Conservation (phyloP, 2,329 filamentous ascomycete genomes). For the Pezicula neosporulosa region DNA sequence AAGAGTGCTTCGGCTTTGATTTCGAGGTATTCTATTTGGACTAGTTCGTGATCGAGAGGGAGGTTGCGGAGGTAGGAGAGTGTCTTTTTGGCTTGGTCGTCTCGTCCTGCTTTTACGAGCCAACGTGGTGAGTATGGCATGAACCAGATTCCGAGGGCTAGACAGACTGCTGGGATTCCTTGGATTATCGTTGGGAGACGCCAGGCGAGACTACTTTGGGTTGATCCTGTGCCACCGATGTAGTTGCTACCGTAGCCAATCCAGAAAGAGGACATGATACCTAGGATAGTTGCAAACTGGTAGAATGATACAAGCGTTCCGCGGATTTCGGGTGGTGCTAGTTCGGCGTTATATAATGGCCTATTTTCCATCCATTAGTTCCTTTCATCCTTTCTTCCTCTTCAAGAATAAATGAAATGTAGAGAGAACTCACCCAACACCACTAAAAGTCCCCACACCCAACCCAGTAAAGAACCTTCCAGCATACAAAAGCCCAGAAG, state of each 20-base stretch:
- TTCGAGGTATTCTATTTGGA: conserved; percentile 41
- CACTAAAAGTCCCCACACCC: conserved; percentile 44
- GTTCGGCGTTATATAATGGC: conserved; percentile 47
- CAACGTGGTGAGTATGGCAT: conserved; percentile 43
- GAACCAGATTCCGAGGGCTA: conserved; percentile 41
- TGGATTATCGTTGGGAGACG: conserved; percentile 43
- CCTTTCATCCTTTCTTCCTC: too few relatives aligned
- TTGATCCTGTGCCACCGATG: conserved; percentile 42
- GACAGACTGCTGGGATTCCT: conserved; percentile 39
- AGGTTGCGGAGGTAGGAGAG: conserved; percentile 39
- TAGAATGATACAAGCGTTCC: conserved; percentile 63
- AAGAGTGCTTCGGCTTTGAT: conserved; percentile 44
- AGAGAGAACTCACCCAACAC: conserved; percentile 27
- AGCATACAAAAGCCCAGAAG: conserved; percentile 40
- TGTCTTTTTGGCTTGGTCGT: conserved; percentile 42
- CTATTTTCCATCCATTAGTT: conserved; percentile 5
- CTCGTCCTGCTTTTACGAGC: conserved; percentile 40
- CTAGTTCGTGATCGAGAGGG: conserved; percentile 34
- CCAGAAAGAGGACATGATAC: conserved; percentile 47
- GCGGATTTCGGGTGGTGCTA: conserved; percentile 57
- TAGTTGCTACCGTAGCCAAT: conserved; percentile 42
- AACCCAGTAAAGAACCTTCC: conserved; percentile 47
- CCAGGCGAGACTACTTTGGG: conserved; percentile 39
- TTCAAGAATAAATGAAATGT: not conserved
- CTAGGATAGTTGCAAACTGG: conserved; percentile 55